Conservation (phyloP, 768 basidiomycete species). For the Thelephora aurantiotincta region DNA sequence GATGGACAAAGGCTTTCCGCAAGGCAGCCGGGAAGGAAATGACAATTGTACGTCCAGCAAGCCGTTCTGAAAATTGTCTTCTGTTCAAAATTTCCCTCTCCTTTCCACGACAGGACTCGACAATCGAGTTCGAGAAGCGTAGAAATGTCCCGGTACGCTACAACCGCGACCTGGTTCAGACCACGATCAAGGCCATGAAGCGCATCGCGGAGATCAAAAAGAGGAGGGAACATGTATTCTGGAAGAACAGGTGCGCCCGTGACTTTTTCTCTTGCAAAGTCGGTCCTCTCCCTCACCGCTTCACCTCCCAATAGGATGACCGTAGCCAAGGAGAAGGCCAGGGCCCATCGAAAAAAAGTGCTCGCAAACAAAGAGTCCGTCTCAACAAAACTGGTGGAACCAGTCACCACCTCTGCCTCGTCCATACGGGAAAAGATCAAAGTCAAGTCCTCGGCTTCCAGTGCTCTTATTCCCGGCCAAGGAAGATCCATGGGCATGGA, state of each 20-base stretch:
- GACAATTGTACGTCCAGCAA: conserved; percentile 66
- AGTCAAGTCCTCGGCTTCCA: conserved; percentile 40
- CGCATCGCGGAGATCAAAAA: conserved; percentile 85
- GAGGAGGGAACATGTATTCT: conserved; percentile 87
- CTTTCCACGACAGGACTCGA: conserved; percentile 59
- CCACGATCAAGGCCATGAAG: conserved; percentile 94
- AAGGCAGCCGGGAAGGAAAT: conserved; percentile 99
- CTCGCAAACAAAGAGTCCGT: conserved; percentile 38
- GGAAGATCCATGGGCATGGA: conserved; percentile 90
- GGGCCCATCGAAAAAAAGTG: conserved; percentile 55
- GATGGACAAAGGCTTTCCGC: conserved; percentile 99
- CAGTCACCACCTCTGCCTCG: conserved; percentile 32
- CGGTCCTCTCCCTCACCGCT: neutral
- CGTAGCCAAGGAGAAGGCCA: conserved; percentile 63
- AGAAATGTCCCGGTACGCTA: conserved; percentile 96
- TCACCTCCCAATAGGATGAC: conserved; percentile 50
- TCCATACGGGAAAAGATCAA: conserved; percentile 69
- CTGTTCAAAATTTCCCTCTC: neutral
- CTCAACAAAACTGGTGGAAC: conserved; percentile 42
- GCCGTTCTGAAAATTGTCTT: neutral
- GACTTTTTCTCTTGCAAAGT: neutral
- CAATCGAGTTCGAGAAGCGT: conserved; percentile 98
- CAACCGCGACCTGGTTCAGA: conserved; percentile 84
- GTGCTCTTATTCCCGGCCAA: conserved; percentile 69
- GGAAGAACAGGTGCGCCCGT: conserved; percentile 65